Percentiles rank a stretch among this genome's conserved stretches.
phyloP scores from a whole-genome alignment of 139 green algal genomes.

The Nannochloris sp. region DNA sequence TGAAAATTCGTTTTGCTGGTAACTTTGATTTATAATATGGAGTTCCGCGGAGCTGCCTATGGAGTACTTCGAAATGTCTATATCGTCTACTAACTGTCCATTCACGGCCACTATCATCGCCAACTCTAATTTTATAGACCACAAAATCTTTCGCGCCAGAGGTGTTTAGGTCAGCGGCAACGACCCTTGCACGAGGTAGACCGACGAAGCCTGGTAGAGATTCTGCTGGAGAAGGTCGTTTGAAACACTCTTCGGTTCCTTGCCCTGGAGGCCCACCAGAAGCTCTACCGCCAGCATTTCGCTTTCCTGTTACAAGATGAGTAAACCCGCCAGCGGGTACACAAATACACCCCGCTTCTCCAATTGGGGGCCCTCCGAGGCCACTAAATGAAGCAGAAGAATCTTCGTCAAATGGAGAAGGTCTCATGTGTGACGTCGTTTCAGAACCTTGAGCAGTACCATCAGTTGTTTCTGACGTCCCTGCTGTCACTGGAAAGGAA shows the following conservation, averaged over 20 bases:
- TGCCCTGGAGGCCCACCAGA: not conserved
- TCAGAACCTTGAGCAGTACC: no score
- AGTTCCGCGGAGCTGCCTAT: constrained; percentile 39
- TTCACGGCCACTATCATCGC: constrained; percentile 32
- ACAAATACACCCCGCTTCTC: no score
- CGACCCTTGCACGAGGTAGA: constrained; percentile 27
- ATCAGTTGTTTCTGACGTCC: no score
- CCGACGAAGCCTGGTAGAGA: not conserved
- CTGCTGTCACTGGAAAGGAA: no score
- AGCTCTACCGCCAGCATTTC: not conserved
- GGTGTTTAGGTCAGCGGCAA: constrained; percentile 45
- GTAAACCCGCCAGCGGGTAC: no score
- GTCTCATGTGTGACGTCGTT: no score
- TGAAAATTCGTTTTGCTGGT: constrained; percentile 58
- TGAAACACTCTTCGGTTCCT: not conserved
- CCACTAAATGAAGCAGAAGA: not conserved
- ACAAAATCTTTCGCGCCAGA: constrained; percentile 45
- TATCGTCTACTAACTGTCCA: constrained; percentile 64
- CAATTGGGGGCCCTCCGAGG: no score
- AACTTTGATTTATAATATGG: constrained; percentile 34
- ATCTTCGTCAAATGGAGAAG: not conserved
- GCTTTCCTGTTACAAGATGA: no score
- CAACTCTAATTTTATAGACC: constrained; percentile 52
- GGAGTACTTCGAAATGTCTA: constrained; percentile 66
- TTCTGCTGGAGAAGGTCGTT: not conserved